Evolutionary conservation across 306 rosid genomes (phyloP), one percentile per base, ranked within the genome.

Genomic region (Oemleria cerasiformis): DNA sequence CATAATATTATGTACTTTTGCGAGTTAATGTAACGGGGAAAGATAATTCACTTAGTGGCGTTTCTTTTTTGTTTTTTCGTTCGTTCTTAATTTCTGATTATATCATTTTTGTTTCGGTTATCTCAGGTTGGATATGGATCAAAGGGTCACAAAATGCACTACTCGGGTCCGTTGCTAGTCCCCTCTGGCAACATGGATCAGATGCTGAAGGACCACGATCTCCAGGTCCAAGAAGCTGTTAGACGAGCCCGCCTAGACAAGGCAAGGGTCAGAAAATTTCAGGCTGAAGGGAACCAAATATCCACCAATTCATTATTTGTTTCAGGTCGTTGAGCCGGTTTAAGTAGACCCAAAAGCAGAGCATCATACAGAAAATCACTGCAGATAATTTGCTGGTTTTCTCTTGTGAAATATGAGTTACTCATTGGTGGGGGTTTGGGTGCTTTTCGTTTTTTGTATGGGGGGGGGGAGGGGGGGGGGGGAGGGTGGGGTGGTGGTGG

Each of bases 181-280:
- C 96, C 97, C n/a, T 91, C 97, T 13, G 84, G 90, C 81, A 95
- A 95, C 86, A 81, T 83, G 91, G 99, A 94, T 57, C 99, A 95
- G 87, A 83, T 91, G 97, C 79, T 95, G 83, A 95, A 95, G 84
- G 99, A 95, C 79, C 97, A 95, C 0, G 97, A 95, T 75, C 92
- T 97, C 51, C 99, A 95, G 23, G 92, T 95, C 77, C 99, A 95
- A 73, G 99, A 95, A 83, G 97, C 91, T 3, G 96, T 82, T 68
- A 79, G 97, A 86, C 86, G 96, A 77, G 88, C 97, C 2, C 95
- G 97, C 6, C 73, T 91, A 2, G 97, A 89, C 90, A 94, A 91
- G 84, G 99, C 99, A 12, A 91, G 86, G 81, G 77, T 80, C 78
- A 77, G 96, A 75, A 91, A 85, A 77, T 81, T 80, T 74, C 97